Base-by-base conservation (phyloP, 1,139 yeast species). In the Magnusiomyces clavatus region DNA sequence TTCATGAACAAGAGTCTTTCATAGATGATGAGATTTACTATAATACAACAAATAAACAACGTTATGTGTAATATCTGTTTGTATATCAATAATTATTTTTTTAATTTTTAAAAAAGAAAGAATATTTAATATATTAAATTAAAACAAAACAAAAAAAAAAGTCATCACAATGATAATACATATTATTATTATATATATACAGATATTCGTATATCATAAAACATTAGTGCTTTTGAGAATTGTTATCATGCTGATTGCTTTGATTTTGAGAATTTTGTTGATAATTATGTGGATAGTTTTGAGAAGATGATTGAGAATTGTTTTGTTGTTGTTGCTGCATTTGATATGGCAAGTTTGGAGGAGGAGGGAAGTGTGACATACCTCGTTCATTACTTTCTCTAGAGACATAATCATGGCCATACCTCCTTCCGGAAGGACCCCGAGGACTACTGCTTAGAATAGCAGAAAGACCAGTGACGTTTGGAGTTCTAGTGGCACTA, bases 1-100 rank as follows among this genome's bases (percentile, higher is more conserved):
- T 92, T 92, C 67, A 92, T 92, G 98, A 92, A 92, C 72, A 86
- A 88, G 71, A 69, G 77, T 48, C 68, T 80, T 53, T 74, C 64
- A 54, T 54, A 45, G 31, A 24, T 24, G 8, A 24, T 24, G 8
- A 24, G 31, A 24, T 24, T 24, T n/a, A n/a, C n/a, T n/a, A n/a
- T n/a, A 24, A 24, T 24, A 8, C 31, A 24, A 24, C 8, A 24
- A 24, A 24, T 24, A 24, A 24, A 24, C 31, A 24, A 5, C 4
- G 6, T 24, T 24, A 8, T 24, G 31, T 24, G n/a, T n/a, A n/a
- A n/a, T n/a, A 24, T 24, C 31, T 24, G 31, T 24, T 24, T 24
- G 31, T 24, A 24, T 24, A 5, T 24, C 31, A 24, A 24, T 24
- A 24, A 8, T 8, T 24, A 4, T 24, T 24, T 24, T 24, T 24